Evolutionary conservation across 2,329 filamentous ascomycete species (phyloP).

Genomic region (Tolypocladium inflatum): DNA sequence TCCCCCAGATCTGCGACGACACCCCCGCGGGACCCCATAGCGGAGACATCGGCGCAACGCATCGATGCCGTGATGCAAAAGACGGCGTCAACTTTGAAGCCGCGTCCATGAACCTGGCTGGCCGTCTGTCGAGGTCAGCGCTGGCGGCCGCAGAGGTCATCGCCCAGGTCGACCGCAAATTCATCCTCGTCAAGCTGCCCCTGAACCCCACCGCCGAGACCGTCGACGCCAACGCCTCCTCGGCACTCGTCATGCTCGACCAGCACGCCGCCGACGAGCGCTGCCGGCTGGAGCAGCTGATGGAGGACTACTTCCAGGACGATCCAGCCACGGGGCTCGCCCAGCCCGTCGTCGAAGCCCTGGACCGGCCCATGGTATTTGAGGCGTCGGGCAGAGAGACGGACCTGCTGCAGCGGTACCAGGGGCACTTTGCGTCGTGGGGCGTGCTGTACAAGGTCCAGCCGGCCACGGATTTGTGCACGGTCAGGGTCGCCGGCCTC

Average conservation of each 20-base stretch:
- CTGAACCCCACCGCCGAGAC: slow-evolving; percentile 5
- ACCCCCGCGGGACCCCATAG: background rate
- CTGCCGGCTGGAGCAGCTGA: slow-evolving; percentile 65
- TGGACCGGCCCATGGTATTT: slow-evolving; percentile 52
- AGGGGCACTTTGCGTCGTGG: slow-evolving; percentile 58
- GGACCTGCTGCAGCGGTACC: slow-evolving; percentile 43
- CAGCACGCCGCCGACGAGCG: slow-evolving; percentile 95
- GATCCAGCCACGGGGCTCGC: background rate
- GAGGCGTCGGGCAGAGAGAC: slow-evolving; percentile 54
- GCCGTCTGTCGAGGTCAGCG: slow-evolving; percentile 51
- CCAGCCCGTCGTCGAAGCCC: slow-evolving; percentile 19
- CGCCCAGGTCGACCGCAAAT: slow-evolving; percentile 82
- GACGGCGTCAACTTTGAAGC: slow-evolving; percentile 18
- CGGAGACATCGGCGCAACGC: background rate
- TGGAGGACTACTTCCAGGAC: slow-evolving; percentile 40
- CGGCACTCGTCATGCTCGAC: slow-evolving; percentile 69
- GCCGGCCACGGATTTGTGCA: slow-evolving; percentile 3
- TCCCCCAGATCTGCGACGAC: slow-evolving; percentile 30
- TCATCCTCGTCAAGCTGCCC: slow-evolving; percentile 61
- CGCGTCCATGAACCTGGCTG: slow-evolving; percentile 18
- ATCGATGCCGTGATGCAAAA: slow-evolving; percentile 2
- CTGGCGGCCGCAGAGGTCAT: slow-evolving; percentile 57
- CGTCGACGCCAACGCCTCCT: slow-evolving; percentile 10
- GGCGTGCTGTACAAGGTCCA: slow-evolving; percentile 56
- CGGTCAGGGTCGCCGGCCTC: slow-evolving; percentile 45